These are phyloP conservation scores for Leucocoprinus leucothites DNA, from an alignment of 768 basidiomycete genomes.

Conservation along the genomic window DNA sequence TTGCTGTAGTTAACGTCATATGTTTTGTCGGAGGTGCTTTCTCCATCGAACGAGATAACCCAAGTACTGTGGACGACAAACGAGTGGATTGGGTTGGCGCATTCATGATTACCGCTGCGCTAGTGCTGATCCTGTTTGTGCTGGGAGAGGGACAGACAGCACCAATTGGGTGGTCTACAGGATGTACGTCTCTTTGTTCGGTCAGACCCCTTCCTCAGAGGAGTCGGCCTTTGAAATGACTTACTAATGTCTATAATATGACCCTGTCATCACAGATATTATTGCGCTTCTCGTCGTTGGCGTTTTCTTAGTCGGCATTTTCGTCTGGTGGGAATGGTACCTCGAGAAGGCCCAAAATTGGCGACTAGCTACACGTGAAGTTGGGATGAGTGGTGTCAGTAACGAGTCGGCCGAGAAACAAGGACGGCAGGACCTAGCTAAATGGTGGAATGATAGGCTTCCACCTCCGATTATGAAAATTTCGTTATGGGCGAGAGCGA, in stretches of 20 bases:
- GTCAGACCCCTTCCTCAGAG: too few relatives aligned
- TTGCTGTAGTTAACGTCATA: slow-evolving; percentile 51
- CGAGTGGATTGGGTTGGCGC: slow-evolving; percentile 80
- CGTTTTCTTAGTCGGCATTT: slow-evolving; percentile 48
- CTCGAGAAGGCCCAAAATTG: slow-evolving; percentile 44
- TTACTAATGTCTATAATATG: too few relatives aligned
- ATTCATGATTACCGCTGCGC: slow-evolving; percentile 55
- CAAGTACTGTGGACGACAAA: slow-evolving; percentile 36
- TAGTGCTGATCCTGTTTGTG: slow-evolving; percentile 71
- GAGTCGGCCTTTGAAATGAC: too few relatives aligned
- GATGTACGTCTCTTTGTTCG: slow-evolving; percentile 19
- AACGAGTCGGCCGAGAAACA: neutral
- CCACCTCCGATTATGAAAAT: slow-evolving; percentile 68
- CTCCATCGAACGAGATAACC: slow-evolving; percentile 57
- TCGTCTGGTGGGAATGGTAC: slow-evolving; percentile 64
- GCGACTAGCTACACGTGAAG: slow-evolving; percentile 1
- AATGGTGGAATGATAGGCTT: neutral
- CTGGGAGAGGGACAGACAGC: slow-evolving; percentile 67
- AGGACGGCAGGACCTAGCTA: too few relatives aligned
- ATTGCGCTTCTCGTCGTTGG: slow-evolving; percentile 65
- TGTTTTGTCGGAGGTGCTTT: slow-evolving; percentile 50
- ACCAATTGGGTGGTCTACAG: slow-evolving; percentile 56
- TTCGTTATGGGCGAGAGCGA: slow-evolving; percentile 59
- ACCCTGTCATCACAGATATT: slow-evolving; percentile 58
- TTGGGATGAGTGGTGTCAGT: neutral